Evolutionary conservation across 805 yeast species (phyloP).

Genomic region (Priceomyces medius): DNA sequence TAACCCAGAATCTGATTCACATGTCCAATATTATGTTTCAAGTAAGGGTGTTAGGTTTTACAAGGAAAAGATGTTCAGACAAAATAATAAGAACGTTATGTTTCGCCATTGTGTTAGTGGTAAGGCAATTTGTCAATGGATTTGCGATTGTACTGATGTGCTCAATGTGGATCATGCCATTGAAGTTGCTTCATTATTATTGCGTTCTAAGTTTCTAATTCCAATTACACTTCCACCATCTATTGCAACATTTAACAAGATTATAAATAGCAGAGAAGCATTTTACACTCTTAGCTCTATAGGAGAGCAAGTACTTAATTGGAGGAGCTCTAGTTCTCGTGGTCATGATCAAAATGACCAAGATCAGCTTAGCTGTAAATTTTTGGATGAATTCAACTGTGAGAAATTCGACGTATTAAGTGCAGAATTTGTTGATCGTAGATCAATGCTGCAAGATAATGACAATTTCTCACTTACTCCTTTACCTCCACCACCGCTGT

Average conservation of each 20-base stretch:
- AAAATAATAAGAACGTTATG: slow-evolving; percentile 13
- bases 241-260: slow-evolving; percentile 19
- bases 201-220: slow-evolving; percentile 46
- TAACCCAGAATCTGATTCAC: slow-evolving; percentile 85
- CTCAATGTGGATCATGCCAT: slow-evolving; percentile 52
- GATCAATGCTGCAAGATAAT: not conserved
- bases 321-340: slow-evolving; percentile 21
- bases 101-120: slow-evolving; percentile 63
- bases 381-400: slow-evolving; percentile 3
- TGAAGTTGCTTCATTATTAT: slow-evolving; percentile 50
- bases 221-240: slow-evolving; percentile 43
- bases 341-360: slow-evolving; percentile 10
- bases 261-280: slow-evolving; percentile 35
- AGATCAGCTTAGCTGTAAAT: not conserved
- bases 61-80: slow-evolving; percentile 37
- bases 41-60: slow-evolving; percentile 63
- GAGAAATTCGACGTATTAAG: slow-evolving; percentile 1
- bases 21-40: slow-evolving; percentile 74
- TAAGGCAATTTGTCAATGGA: slow-evolving; percentile 80
- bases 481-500: not conserved
- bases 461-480: not conserved
- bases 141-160: slow-evolving; percentile 84
- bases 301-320: slow-evolving; percentile 41
- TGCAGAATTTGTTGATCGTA: slow-evolving; percentile 2
- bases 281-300: slow-evolving; percentile 43